Conservation (phyloP, 169 alveolate species). For the Eimeria acervulina region DNA sequence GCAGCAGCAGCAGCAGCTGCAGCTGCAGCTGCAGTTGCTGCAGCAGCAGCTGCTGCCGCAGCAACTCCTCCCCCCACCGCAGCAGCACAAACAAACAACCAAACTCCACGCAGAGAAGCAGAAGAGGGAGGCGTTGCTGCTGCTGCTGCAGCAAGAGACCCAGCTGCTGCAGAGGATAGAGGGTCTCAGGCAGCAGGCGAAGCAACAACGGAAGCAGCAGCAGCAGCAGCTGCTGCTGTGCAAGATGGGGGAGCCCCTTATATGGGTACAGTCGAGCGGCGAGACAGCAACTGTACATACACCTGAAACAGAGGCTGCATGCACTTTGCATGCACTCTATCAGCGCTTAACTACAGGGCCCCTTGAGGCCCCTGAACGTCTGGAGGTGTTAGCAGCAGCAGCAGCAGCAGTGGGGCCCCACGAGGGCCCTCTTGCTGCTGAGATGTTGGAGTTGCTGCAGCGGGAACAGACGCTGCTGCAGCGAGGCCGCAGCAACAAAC, state of each 20-base stretch:
- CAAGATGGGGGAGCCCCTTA: not conserved
- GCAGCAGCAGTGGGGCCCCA: constrained; percentile 9
- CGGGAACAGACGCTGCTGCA: constrained; percentile 31
- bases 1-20: constrained; percentile 23
- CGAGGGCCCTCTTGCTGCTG: not conserved
- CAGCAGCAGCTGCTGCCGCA: no score
- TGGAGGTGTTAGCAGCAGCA: constrained; percentile 10
- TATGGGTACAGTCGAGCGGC: constrained; percentile 3
- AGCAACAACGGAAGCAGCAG: constrained; percentile 9
- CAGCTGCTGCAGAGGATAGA: constrained; percentile 40
- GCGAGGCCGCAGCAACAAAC: not conserved
- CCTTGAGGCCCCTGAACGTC: not conserved
- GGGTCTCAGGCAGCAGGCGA: not conserved
- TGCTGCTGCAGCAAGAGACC: constrained; percentile 56
- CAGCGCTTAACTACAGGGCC: not conserved
- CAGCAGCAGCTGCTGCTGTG: not conserved
- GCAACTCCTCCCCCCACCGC: not conserved
- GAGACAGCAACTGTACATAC: constrained; percentile 40
- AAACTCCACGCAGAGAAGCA: not conserved
- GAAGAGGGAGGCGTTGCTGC: not conserved
- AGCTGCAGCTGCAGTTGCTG: no score
- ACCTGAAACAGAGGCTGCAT: not conserved
- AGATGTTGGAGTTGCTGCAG: constrained; percentile 23
- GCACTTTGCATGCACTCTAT: not conserved
- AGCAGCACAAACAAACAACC: not conserved